Evolutionary conservation across 1,284 basidiomycete genomes (phyloP).

Genomic region (Moniliella sp.): DNA sequence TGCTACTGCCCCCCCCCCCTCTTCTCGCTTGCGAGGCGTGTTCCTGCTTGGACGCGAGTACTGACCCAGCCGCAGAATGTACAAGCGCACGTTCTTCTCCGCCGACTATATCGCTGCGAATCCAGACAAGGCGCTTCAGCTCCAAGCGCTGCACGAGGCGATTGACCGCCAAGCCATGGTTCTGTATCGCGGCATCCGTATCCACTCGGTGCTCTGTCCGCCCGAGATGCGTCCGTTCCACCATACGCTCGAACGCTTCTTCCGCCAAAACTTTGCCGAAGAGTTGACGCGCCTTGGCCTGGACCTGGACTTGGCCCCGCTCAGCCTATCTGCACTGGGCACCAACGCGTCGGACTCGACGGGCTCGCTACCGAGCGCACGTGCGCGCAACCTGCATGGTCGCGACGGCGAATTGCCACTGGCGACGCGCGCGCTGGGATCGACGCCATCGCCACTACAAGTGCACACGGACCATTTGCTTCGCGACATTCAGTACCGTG

Average conservation of each 20-base stretch:
- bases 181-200: conserved; percentile 58
- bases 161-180: conserved; percentile 55
- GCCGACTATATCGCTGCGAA: conserved; percentile 48
- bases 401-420: too few relatives aligned
- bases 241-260: conserved; percentile 62
- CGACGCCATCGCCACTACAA: too few relatives aligned
- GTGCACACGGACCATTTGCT: too few relatives aligned
- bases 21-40: background rate
- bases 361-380: too few relatives aligned
- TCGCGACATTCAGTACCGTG: too few relatives aligned
- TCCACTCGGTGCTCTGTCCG: conserved; percentile 62
- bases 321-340: too few relatives aligned
- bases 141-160: conserved; percentile 49
- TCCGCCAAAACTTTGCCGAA: conserved; percentile 66
- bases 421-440: too few relatives aligned
- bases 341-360: too few relatives aligned
- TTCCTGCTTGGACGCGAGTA: background rate
- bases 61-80: conserved; percentile 5
- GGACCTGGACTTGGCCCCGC: too few relatives aligned
- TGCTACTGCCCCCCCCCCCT: background rate
- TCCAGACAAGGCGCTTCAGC: conserved; percentile 48
- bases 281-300: conserved; percentile 43
- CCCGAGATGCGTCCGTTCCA: conserved; percentile 76
- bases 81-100: conserved; percentile 45
- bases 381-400: too few relatives aligned